Base-by-base conservation (phyloP, 371 early-diverging fungal species). In the Lichtheimia hyalospora region DNA sequence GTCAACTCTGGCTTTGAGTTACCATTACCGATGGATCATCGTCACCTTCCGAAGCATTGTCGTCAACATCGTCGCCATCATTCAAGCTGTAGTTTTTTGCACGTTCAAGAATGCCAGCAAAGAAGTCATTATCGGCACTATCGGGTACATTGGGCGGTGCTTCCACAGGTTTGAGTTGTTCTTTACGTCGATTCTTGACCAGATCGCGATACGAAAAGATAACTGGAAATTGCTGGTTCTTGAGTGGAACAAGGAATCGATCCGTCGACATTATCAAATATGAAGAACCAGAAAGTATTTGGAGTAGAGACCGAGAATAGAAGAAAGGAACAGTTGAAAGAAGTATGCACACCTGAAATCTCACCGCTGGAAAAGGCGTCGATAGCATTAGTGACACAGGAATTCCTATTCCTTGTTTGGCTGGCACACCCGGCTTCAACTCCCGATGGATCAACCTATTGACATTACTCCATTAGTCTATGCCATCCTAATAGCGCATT, bases 141-240 rank as follows among this genome's bases (percentile, higher is more conserved):
- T 28, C 34, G 14, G 23, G 56, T 10, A 42, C n/a, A 39, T 15
- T 18, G 10, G 34, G 10, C 34, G 6, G 34, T 42, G 21, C 42
- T 41, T 41, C 44, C 7, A 44, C 24, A n/a, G 44, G 43, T 43
- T 15, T 42, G 15, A 12, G n/a, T 49, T 20, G 48, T 20, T 46
- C 52, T 39, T 49, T 60, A 14, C 41, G 44, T 20, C 27, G 34
- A 16, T 21, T 49, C 27, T 57, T 61, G 24, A 58, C 16, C 14
- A 66, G 49, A 13, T 61, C 66, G 24, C 50, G 61, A 27, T 66
- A 66, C 5, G 66, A 66, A 40, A 66, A 57, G 34, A 66, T 54
- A 3, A 61, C 49, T 25, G 66, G 66, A 43, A 49, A 46, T 12
- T 56, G 39, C 23, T 56, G 49, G 41, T 52, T 23, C 42, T 62